These are phyloP conservation scores for Abrus pulchellus DNA, from an alignment of 306 rosid species.

Conservation along the genomic window DNA sequence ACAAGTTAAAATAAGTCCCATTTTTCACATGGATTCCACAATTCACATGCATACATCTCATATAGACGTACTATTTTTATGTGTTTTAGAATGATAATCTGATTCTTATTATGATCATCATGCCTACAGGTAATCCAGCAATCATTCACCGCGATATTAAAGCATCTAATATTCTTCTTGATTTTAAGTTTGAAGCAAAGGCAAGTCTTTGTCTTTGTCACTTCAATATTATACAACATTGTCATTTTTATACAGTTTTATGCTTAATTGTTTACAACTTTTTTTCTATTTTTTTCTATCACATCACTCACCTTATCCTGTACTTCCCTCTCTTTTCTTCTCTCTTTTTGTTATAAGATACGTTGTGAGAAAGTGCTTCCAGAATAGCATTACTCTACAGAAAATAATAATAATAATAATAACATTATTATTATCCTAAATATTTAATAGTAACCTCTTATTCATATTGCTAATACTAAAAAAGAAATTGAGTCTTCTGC, in stretches of 20 bases:
- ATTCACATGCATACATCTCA: background rate
- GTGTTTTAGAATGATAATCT: background rate
- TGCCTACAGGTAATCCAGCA: slow-evolving; percentile 58
- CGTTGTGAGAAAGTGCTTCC: no score
- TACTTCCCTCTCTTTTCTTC: no score
- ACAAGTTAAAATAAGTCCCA: background rate
- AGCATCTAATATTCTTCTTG: slow-evolving; percentile 70
- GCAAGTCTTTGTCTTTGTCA: slow-evolving; percentile 23
- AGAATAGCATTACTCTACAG: no score
- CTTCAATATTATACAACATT: background rate
- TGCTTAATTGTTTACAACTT: no score
- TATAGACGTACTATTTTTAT: background rate
- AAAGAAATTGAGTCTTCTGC: background rate
- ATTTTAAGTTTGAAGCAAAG: slow-evolving; percentile 64
- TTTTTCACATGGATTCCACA: background rate
- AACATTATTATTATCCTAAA: no score
- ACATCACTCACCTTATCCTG: no score
- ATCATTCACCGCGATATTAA: slow-evolving; percentile 75
- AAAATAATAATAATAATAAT: no score
- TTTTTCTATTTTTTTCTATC: no score
- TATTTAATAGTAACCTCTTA: no score
- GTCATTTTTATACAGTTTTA: background rate
- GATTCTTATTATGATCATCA: slow-evolving; percentile 35
- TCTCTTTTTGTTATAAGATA: no score
- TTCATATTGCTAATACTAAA: no score